Base-by-base conservation (phyloP, 805 yeast genomes). In the Myxozyma lipomycoides region DNA sequence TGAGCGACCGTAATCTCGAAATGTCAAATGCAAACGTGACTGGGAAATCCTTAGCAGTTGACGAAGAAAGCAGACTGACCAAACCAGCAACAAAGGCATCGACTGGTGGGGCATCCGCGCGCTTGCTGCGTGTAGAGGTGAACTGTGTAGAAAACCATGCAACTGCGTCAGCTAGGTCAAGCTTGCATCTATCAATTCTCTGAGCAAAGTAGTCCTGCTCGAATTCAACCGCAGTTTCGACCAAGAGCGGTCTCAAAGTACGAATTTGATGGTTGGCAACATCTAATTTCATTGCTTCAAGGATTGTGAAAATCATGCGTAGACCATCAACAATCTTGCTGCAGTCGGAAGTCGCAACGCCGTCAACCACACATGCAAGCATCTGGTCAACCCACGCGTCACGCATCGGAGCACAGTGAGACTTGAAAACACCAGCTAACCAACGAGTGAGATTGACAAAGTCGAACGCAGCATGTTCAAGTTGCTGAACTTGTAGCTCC, bases 391-490 rank as follows among this genome's bases (percentile, higher is more conserved):
- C 95, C 89, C 93, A 84, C 37, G 79, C 70, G 67, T 87, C 96
- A 65, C 97, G 78, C 95, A 88, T 88, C 55, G 97, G 97, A 4
- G 96, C 96, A 70, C 96, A 89, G 66, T 87, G 96, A 46, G 83
- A 80, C 69, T 89, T 87, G 69, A 91, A 83, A 28, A 88, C 78
- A 28, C 76, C 73, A 1, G 87, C 80, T 38, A 90, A 74, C 91
- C 95, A 86, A 49, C 74, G 74, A 1, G 90, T 77, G 61, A 88
- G 75, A 34, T 78, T 75, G 18, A 80, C 78, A 70, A 85, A 86
- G 65, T 84, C 86, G 61, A 86, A 78, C n/a, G 85, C 78, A 39
- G 56, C 47, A 56, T 79, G 81, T 37, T 77, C 68, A 46, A 89
- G 66, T 65, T 88, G 95, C 69, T 88, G 95, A 43, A 84, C 73